Conservation (phyloP, 2,329 filamentous ascomycete genomes). For the Emericellopsis cladophorae region DNA sequence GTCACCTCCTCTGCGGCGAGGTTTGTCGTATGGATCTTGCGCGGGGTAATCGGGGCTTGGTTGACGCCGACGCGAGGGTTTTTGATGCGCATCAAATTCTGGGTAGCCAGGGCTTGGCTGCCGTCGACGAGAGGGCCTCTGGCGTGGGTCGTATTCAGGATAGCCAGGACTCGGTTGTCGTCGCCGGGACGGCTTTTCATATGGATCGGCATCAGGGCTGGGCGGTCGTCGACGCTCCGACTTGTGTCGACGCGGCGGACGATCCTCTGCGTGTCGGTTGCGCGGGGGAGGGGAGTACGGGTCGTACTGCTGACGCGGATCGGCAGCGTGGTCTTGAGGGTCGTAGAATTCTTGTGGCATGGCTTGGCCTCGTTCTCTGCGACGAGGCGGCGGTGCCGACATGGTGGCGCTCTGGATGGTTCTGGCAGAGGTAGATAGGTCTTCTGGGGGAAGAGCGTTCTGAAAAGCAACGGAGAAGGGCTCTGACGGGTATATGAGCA, state of each 20-base stretch:
- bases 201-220: conserved; percentile 6
- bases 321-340: not conserved
- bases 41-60: too few relatives aligned
- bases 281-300: conserved; percentile 1
- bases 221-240: conserved; percentile 9
- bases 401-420: not conserved
- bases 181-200: conserved; percentile 4
- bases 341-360: conserved; percentile 1
- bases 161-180: not conserved
- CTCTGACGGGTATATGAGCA: too few relatives aligned
- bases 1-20: not conserved
- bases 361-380: not conserved
- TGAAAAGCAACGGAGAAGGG: too few relatives aligned
- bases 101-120: not conserved
- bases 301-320: not conserved
- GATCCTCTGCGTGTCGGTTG: not conserved
- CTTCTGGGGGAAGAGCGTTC: too few relatives aligned
- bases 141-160: too few relatives aligned
- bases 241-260: conserved; percentile 9
- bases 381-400: conserved; percentile 1
- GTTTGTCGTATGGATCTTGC: too few relatives aligned
- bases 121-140: not conserved
- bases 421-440: not conserved
- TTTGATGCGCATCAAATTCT: not conserved
- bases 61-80: not conserved